Evolutionary conservation across 768 basidiomycete genomes (phyloP), one percentile per base, ranked within the genome.

Genomic region (Aureoboletus auriporus): DNA sequence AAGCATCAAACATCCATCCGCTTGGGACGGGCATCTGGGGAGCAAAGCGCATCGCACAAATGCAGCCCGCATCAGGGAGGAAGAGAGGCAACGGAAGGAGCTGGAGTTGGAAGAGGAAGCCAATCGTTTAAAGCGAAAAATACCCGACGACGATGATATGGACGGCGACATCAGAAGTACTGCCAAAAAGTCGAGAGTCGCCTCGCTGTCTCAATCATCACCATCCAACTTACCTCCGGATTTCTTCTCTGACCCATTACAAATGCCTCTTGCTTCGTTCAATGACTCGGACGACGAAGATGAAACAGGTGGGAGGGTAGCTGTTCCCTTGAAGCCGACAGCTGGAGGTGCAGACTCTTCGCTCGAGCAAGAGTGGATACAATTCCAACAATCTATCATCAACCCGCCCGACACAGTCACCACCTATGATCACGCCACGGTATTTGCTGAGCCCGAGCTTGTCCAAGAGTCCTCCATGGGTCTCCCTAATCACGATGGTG

Each of bases 11-110:
- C 81, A 89, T 58, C 77, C 86, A 4, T 80, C 85, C 23, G 85
- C 86, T n/a, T 93, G 89, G 89, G 82, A 89, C 50, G 88, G 89
- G 17, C 89, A 93, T 67, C 64, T 93, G 16, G 89, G 84, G 11
- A 89, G 85, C 69, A 92, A 92, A 69, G 67, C 67, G 2, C 89
- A 93, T 62, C 80, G 89, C 30, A 82, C 74, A 35, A 83, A 80
- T 58, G 80, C 83, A 14, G 73, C 74, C 10, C 77, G 78, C 14
- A 59, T 82, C 38, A 78, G 74, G 52, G 80, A 82, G 59, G 76
- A 82, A 55, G 79, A 83, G 49, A 69, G 64, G 45, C 55, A 56
- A 31, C 69, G 63, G 46, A 73, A 71, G 58, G 71, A 69, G 48
- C 50, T 67, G 50, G 66, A 62, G 51, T 52, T 54, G 46, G 61